Evolutionary conservation across 495 filamentous ascomycete species (phyloP).

Genomic region (Penicillium nucicola): DNA sequence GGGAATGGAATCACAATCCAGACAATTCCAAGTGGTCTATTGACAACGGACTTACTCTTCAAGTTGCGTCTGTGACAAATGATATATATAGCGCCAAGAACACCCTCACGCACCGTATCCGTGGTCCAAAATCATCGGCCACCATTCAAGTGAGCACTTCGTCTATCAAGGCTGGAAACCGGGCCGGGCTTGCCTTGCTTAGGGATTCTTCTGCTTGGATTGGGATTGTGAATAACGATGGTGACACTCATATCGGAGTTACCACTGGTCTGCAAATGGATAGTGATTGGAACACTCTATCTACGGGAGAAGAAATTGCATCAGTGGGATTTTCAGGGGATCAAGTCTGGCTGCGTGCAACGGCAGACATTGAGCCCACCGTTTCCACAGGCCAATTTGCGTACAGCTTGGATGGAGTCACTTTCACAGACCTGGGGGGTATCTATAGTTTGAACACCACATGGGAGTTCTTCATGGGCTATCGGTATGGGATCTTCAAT

Average conservation of each 20-base stretch:
- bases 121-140: constrained; percentile 42
- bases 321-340: constrained; percentile 14
- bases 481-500: constrained; percentile 58
- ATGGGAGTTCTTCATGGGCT: constrained; percentile 53
- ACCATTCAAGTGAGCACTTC: constrained; percentile 46
- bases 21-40: constrained; percentile 32
- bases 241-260: constrained; percentile 17
- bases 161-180: constrained; percentile 49
- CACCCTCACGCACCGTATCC: constrained; percentile 53
- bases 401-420: constrained; percentile 50
- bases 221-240: constrained; percentile 34
- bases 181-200: constrained; percentile 44
- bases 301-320: constrained; percentile 35
- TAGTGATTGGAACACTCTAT: constrained; percentile 38
- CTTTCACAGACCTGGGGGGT: constrained; percentile 40
- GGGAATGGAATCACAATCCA: constrained; percentile 66
- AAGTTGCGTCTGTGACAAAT: constrained; percentile 48
- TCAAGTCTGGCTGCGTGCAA: constrained; percentile 41
- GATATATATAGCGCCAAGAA: constrained; percentile 54
- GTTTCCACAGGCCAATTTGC: constrained; percentile 38
- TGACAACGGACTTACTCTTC: constrained; percentile 37
- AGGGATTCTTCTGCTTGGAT: constrained; percentile 52
- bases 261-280: constrained; percentile 17
- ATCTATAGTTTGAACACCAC: constrained; percentile 39
- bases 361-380: constrained; percentile 37